phyloP scores from a whole-genome alignment of 2,329 filamentous ascomycete genomes.

The Colletotrichum costaricense region DNA sequence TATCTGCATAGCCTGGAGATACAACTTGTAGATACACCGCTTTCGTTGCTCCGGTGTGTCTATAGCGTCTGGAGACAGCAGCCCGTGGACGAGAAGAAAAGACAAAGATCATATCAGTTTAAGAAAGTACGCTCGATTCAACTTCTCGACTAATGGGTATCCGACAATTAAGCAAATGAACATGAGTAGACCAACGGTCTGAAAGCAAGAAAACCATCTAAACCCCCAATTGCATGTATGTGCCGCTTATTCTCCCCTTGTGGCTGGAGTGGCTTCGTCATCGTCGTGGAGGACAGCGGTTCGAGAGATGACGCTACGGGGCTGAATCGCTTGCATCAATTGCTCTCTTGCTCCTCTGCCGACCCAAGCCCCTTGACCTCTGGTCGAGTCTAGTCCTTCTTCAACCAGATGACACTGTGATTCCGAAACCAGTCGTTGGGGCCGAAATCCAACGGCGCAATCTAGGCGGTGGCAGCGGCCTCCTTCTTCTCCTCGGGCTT shows the following conservation, averaged over 20 bases:
- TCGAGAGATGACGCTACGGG: not conserved
- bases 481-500: constrained; percentile 42
- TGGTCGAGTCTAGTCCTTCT: not conserved
- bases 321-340: not conserved
- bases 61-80: not conserved
- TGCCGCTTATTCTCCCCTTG: not conserved
- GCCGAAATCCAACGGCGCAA: not conserved
- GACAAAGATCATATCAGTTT: not conserved
- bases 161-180: constrained; percentile 35
- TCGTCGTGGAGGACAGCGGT: not conserved
- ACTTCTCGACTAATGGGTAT: constrained; percentile 35
- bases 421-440: not conserved
- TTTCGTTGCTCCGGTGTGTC: not conserved
- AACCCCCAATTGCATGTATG: not conserved
- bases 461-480: constrained; percentile 34
- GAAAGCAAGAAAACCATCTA: constrained; percentile 3
- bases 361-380: not conserved
- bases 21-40: not conserved
- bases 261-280: not conserved
- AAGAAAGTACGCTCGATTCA: constrained; percentile 27
- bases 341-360: not conserved
- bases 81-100: not conserved
- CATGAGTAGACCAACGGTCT: constrained; percentile 17
- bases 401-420: too few relatives aligned
- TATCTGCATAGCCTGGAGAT: not conserved